Conservation (phyloP, 352 stramenopile species). For the Pythium dissotocum region DNA sequence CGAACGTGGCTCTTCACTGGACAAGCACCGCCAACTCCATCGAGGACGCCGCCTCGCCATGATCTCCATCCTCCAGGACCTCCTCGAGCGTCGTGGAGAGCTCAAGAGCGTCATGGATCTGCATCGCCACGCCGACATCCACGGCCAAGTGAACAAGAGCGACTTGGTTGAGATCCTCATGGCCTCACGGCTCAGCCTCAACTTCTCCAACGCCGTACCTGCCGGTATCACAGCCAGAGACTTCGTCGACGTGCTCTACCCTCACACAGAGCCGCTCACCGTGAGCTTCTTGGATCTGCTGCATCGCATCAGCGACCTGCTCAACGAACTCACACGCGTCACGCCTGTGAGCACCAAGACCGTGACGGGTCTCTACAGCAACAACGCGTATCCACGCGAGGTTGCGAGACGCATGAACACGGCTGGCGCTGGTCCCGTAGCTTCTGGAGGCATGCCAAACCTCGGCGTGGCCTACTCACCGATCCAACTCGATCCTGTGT, state of each 20-base stretch:
- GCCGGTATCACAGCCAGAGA: conserved; percentile 47
- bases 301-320: conserved; percentile 56
- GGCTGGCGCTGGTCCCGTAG: conserved; percentile 9
- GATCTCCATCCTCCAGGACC: conserved; percentile 63
- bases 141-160: conserved; percentile 56
- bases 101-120: conserved; percentile 75
- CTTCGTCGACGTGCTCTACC: conserved; percentile 67
- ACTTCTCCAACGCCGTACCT: conserved; percentile 39
- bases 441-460: conserved; percentile 29
- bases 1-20: conserved; percentile 30
- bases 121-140: conserved; percentile 53
- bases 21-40: conserved; percentile 6
- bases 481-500: conserved; percentile 8
- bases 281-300: conserved; percentile 67
- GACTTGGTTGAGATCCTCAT: conserved; percentile 69
- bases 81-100: conserved; percentile 67
- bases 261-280: conserved; percentile 22
- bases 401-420: conserved; percentile 44
- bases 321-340: conserved; percentile 43
- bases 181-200: conserved; percentile 57
- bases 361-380: conserved; percentile 26
- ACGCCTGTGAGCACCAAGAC: conserved; percentile 13
- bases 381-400: conserved; percentile 37
- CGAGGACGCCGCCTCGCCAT: conserved; percentile 34
- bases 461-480: conserved; percentile 23